Evolutionary conservation across 1,139 yeast species (phyloP).

Genomic region (Pichia sp.): DNA sequence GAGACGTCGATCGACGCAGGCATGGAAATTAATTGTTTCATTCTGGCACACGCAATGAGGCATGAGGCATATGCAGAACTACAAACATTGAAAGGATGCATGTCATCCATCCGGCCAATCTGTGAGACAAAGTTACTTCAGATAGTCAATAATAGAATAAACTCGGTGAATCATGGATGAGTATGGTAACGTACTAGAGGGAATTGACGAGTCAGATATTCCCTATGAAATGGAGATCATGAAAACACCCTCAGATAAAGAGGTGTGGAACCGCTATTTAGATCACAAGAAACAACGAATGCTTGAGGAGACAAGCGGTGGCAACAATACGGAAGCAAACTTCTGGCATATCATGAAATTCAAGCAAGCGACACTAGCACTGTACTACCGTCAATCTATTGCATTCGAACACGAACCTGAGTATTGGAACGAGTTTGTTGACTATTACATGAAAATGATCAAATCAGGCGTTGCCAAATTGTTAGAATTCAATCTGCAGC

Average conservation of each 20-base stretch:
- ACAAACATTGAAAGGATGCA: too few species aligned
- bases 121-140: too few species aligned
- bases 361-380: background rate
- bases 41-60: too few species aligned
- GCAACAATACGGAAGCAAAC: background rate
- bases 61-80: too few species aligned
- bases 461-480: background rate
- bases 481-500: background rate
- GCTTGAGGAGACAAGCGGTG: background rate
- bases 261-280: constrained; percentile 50
- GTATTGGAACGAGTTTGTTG: constrained; percentile 3
- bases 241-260: constrained; percentile 36
- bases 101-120: too few species aligned
- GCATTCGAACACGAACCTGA: background rate
- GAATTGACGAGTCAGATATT: constrained; percentile 8
- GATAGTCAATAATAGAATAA: too few species aligned
- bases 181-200: background rate
- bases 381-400: constrained; percentile 2
- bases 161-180: too few species aligned
- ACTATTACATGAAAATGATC: constrained; percentile 4
- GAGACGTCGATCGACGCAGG: too few species aligned
- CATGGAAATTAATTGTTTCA: too few species aligned
- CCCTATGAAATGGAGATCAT: constrained; percentile 8
- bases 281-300: constrained; percentile 27
- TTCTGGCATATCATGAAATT: background rate